Percentiles rank a stretch among this genome's conserved stretches.
Evolutionary conservation across 352 stramenopile genomes (phyloP).

Genomic region (Pythium folliculosum): DNA sequence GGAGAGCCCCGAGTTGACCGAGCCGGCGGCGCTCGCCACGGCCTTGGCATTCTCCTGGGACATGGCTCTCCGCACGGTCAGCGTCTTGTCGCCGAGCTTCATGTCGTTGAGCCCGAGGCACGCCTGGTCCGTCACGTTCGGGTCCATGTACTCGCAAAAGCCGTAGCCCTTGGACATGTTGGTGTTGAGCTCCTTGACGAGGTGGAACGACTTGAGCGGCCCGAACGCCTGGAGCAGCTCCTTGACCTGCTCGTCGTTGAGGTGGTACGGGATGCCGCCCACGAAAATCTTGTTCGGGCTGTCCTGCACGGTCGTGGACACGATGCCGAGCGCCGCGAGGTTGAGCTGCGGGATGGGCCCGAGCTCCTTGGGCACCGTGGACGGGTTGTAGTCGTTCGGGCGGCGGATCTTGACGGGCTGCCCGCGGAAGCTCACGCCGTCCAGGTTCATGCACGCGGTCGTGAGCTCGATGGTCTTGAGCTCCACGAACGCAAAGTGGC

Average conservation of each 20-base stretch:
- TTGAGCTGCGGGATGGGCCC: slow-evolving; percentile 90
- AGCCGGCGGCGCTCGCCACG: slow-evolving; percentile 60
- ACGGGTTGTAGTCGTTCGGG: slow-evolving; percentile 97
- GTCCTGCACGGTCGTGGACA: slow-evolving; percentile 94
- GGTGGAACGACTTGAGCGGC: slow-evolving; percentile 93
- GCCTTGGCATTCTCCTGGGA: slow-evolving; percentile 72
- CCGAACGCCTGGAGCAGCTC: slow-evolving; percentile 96
- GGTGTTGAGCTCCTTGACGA: slow-evolving; percentile 93
- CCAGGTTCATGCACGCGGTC: slow-evolving; percentile 95
- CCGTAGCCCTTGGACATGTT: slow-evolving; percentile 96
- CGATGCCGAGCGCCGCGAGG: slow-evolving; percentile 91
- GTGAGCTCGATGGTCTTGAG: slow-evolving; percentile 96
- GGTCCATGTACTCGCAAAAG: slow-evolving; percentile 97
- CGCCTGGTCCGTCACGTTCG: slow-evolving; percentile 89
- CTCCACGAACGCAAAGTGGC: slow-evolving; percentile 97
- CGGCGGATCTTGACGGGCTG: slow-evolving; percentile 95
- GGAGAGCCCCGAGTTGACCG: slow-evolving; percentile 65
- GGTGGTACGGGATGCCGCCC: slow-evolving; percentile 95
- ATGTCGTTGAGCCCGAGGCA: slow-evolving; percentile 96
- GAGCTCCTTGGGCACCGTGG: slow-evolving; percentile 81
- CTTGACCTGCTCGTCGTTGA: slow-evolving; percentile 95
- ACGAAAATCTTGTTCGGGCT: slow-evolving; percentile 99
- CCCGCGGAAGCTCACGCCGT: slow-evolving; percentile 95
- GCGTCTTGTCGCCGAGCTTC: slow-evolving; percentile 89
- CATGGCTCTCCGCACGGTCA: slow-evolving; percentile 90